Conservation (phyloP, 768 basidiomycete genomes). For the Boletus reticulatus region DNA sequence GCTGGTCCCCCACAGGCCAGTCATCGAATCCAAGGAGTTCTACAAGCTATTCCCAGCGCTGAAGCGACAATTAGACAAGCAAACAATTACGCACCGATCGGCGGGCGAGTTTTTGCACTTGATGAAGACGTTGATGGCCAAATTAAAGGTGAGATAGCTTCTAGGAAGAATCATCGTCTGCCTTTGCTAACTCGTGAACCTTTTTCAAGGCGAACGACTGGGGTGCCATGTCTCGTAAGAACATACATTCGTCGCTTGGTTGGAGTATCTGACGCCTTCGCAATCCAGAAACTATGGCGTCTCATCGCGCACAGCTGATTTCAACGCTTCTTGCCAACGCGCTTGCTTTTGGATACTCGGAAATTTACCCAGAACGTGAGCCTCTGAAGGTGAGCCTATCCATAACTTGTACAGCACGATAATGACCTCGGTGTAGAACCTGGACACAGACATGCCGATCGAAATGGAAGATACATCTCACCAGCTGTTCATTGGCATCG, state of each 20-base stretch:
- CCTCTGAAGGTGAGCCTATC: slow-evolving; percentile 44
- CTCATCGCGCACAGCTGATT: slow-evolving; percentile 47
- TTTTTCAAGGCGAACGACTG: slow-evolving; percentile 55
- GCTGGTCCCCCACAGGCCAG: slow-evolving; percentile 34
- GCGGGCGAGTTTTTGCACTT: slow-evolving; percentile 56
- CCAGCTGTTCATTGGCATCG: slow-evolving; percentile 36
- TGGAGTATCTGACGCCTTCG: neutral
- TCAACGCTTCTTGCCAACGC: slow-evolving; percentile 44
- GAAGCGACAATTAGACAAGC: slow-evolving; percentile 47
- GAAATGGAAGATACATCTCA: slow-evolving; percentile 36
- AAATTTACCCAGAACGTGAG: slow-evolving; percentile 44
- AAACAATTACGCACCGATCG: slow-evolving; percentile 44
- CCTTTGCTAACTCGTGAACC: neutral
- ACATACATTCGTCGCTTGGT: fast-evolving
- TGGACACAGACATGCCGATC: slow-evolving; percentile 48
- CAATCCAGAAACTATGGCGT: slow-evolving; percentile 43
- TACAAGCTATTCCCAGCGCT: slow-evolving; percentile 52
- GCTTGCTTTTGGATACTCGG: slow-evolving; percentile 45
- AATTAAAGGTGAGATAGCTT: slow-evolving; percentile 47
- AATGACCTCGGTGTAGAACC: slow-evolving; percentile 37
- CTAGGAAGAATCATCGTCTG: neutral
- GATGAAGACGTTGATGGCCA: slow-evolving; percentile 68
- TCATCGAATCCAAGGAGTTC: slow-evolving; percentile 61
- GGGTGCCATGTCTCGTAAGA: slow-evolving; percentile 61
- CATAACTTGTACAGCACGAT: fast-evolving